Evolutionary conservation across 345 rosid species (phyloP).

Genomic region (Lepidium sativum): DNA sequence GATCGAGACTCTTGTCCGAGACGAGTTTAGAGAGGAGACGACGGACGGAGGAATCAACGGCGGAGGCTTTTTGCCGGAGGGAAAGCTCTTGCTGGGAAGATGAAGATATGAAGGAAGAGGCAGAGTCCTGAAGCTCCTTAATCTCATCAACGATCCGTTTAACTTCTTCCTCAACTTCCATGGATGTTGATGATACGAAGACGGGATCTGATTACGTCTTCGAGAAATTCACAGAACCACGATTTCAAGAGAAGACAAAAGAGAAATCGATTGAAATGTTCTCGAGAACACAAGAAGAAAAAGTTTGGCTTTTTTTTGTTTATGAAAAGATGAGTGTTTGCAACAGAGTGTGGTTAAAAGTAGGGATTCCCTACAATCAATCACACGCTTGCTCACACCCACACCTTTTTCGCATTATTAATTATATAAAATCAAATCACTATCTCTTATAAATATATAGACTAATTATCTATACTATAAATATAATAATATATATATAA

Average conservation of each 20-base stretch:
- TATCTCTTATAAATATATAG: too few relatives aligned
- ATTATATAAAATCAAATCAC: too few relatives aligned
- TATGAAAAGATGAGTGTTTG: background rate
- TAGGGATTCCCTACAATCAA: background rate
- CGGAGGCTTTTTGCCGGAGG: constrained; percentile 57
- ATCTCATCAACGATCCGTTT: constrained; percentile 55
- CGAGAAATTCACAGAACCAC: background rate
- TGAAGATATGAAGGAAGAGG: constrained; percentile 43
- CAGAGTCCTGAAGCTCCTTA: constrained; percentile 69
- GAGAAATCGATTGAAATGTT: background rate
- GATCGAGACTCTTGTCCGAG: constrained; percentile 36
- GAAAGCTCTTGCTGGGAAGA: constrained; percentile 59
- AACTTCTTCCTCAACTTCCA: constrained; percentile 62
- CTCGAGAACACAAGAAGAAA: background rate
- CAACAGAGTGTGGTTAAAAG: background rate
- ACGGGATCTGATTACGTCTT: background rate
- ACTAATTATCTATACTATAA: too few relatives aligned
- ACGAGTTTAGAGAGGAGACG: constrained; percentile 51
- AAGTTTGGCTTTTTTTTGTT: background rate
- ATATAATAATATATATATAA: too few relatives aligned
- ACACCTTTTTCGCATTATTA: background rate
- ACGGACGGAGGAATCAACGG: constrained; percentile 60
- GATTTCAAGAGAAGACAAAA: background rate
- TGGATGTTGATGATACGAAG: background rate
- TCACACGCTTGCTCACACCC: constrained; percentile 5